These are phyloP conservation scores for Melampsora larici-populina DNA, from an alignment of 1,284 basidiomycete species.

Conservation along the genomic window DNA sequence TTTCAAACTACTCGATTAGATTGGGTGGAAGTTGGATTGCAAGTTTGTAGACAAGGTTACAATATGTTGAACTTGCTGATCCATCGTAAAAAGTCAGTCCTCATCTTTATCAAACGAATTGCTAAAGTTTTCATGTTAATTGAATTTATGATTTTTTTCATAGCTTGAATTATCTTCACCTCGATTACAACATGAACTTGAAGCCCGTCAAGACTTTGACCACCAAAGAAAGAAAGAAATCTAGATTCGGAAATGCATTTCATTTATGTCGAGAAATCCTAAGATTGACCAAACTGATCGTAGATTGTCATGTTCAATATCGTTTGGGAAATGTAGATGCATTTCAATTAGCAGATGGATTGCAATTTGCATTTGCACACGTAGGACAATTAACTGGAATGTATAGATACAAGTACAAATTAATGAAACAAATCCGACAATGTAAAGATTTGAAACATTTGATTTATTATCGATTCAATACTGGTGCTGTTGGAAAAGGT, in stretches of 20 bases:
- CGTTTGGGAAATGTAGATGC: conserved; percentile 97
- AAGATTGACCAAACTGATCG: conserved; percentile 94
- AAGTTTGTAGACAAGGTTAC: conserved; percentile 97
- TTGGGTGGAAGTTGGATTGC: conserved; percentile 98
- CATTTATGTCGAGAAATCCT: conserved; percentile 96
- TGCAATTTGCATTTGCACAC: conserved; percentile 97
- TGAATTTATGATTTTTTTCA: background rate
- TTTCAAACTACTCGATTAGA: conserved; percentile 97
- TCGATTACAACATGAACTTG: conserved; percentile 63
- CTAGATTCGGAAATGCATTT: conserved; percentile 97
- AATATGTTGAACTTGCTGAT: conserved; percentile 99
- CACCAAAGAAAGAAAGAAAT: conserved; percentile 99
- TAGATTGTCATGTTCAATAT: conserved; percentile 98
- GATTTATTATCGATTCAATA: conserved; percentile 98
- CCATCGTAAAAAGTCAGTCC: conserved; percentile 73
- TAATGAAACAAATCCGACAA: conserved; percentile 99
- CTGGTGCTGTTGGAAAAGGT: conserved; percentile 97
- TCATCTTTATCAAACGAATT: background rate
- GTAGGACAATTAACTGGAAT: conserved; percentile 97
- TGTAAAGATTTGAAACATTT: conserved; percentile 98
- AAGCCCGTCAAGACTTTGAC: conserved; percentile 97
- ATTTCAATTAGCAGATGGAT: conserved; percentile 96
- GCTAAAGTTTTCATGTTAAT: no score
- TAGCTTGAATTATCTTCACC: conserved; percentile 89
- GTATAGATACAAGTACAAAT: conserved; percentile 98